A percentile compares a stretch with the other conserved stretches of the same genome.
Conservation (phyloP, 257 asterid genomes). For the Nicotiana knightiana region DNA sequence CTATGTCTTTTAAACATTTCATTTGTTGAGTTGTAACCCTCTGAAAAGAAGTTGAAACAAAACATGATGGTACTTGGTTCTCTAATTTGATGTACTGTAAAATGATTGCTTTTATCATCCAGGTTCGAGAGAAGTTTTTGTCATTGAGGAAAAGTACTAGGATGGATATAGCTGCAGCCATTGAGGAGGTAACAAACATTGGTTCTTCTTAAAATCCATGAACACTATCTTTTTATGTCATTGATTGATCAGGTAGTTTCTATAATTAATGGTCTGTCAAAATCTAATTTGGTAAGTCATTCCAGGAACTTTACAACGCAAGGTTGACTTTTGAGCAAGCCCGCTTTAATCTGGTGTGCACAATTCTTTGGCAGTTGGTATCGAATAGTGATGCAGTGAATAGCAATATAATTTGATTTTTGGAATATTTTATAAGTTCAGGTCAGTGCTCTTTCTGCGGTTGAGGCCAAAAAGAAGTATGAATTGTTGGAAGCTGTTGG, state of each 20-base stretch:
- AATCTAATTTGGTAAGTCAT: conserved; percentile 87
- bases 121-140: conserved; percentile 91
- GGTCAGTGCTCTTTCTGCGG: conserved; percentile 84
- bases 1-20: neutral
- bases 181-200: conserved; percentile 73
- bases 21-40: neutral
- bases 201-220: conserved; percentile 13
- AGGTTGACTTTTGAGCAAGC: conserved; percentile 83
- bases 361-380: conserved; percentile 1
- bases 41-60: neutral
- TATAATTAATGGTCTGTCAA: conserved; percentile 28
- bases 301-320: conserved; percentile 96
- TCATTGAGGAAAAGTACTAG: conserved; percentile 84
- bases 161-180: conserved; percentile 65
- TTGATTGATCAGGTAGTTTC: conserved; percentile 42
- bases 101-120: conserved; percentile 20
- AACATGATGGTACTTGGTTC: neutral
- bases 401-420: conserved; percentile 8
- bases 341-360: conserved; percentile 79
- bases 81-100: neutral
- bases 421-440: conserved; percentile 24
- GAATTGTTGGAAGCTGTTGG: conserved; percentile 89
- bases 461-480: conserved; percentile 87
- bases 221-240: conserved; percentile 15
- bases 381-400: neutral